These are phyloP conservation scores for Brassica hybrid DNA, from an alignment of 441 rosid species.

Conservation along the genomic window DNA sequence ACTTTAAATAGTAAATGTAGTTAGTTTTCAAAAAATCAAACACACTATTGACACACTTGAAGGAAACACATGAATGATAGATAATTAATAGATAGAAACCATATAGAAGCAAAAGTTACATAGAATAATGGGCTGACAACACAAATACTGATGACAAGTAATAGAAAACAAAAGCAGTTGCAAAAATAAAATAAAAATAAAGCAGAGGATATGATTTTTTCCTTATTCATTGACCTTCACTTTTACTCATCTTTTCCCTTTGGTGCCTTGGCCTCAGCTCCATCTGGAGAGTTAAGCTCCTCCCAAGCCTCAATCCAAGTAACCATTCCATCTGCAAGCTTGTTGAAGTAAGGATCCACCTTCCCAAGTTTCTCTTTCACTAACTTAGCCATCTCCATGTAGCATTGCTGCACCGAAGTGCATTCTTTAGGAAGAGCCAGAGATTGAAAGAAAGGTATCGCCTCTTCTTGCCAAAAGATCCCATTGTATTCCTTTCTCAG, in stretches of 20 bases:
- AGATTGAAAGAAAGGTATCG: slow-evolving; percentile 57
- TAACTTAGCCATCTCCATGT: slow-evolving; percentile 50
- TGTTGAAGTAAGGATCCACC: slow-evolving; percentile 57
- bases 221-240: neutral
- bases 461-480: slow-evolving; percentile 66
- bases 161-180: no score
- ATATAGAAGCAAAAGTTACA: neutral
- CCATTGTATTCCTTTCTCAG: slow-evolving; percentile 62
- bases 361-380: slow-evolving; percentile 51
- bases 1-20: no score
- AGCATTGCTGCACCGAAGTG: slow-evolving; percentile 57
- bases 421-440: slow-evolving; percentile 57
- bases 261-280: slow-evolving; percentile 12
- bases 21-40: neutral
- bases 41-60: neutral
- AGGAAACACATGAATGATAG: slow-evolving; percentile 4
- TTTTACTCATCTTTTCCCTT: slow-evolving; percentile 22
- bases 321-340: slow-evolving; percentile 61
- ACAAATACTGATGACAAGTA: no score
- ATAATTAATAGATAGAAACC: slow-evolving; percentile 1
- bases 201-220: neutral
- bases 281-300: slow-evolving; percentile 47
- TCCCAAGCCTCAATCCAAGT: slow-evolving; percentile 72
- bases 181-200: no score
- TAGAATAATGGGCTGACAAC: neutral